These are phyloP conservation scores for Stropharia rugosoannulata DNA, from an alignment of 768 basidiomycete genomes.

Conservation along the genomic window DNA sequence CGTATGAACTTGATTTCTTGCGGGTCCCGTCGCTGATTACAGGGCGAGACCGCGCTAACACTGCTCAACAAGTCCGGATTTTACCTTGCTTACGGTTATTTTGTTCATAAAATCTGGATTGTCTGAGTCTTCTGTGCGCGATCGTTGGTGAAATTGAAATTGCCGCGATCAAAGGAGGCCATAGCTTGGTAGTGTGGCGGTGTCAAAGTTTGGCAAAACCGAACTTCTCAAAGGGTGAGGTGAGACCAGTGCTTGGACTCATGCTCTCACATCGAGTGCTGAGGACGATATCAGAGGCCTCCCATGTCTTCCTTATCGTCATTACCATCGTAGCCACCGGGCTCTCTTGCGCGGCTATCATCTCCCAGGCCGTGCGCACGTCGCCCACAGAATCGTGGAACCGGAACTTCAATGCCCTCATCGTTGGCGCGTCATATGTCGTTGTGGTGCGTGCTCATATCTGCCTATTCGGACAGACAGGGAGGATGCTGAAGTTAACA, in stretches of 20 bases:
- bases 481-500: background rate
- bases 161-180: too few species aligned
- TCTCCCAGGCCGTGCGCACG: constrained; percentile 73
- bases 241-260: background rate
- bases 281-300: constrained; percentile 51
- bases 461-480: background rate
- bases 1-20: too few species aligned
- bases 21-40: too few species aligned
- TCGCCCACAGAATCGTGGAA: constrained; percentile 52
- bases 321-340: constrained; percentile 52
- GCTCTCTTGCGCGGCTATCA: constrained; percentile 62
- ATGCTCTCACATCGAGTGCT: constrained; percentile 43
- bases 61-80: too few species aligned
- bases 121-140: too few species aligned
- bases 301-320: constrained; percentile 53
- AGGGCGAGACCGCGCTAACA: too few species aligned
- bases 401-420: constrained; percentile 65
- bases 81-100: too few species aligned
- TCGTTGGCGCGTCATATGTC: constrained; percentile 70
- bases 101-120: too few species aligned
- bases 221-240: too few species aligned
- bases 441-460: constrained; percentile 50
- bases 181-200: too few species aligned
- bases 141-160: too few species aligned
- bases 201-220: too few species aligned